Evolutionary conservation across 495 filamentous ascomycete species (phyloP), one percentile per base, ranked within the genome.

Genomic region (Neurospora sp.): DNA sequence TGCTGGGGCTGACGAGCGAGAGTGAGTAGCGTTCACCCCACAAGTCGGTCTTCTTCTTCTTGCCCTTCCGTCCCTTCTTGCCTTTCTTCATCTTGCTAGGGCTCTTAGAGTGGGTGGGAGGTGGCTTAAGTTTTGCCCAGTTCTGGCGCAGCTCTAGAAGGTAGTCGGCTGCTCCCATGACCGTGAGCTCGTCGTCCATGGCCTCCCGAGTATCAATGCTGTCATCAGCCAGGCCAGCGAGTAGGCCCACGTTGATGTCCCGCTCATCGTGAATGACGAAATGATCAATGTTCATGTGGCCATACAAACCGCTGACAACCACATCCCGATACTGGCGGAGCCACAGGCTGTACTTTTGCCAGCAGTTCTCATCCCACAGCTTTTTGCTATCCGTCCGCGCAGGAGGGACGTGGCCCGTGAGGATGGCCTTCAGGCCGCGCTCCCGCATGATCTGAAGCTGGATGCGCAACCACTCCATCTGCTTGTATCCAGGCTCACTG

Each of bases 271-370:
- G 94, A 10, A 99, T 82, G 77, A 98, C 88, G 82, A 98, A 99
- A 79, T 99, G 96, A 77, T 99, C 96, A 74, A 97, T 91, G 78
- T 99, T 99, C 94, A 99, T 98, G 79, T 99, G 96, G 2, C 95
- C 96, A 75, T 92, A 99, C 18, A 96, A 72, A 18, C 89, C 88
- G 8, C 88, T 88, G 42, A 94, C 87, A 12, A 99, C 84, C 12
- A 99, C 90, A 80, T 99, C 96, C 42, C 96, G 92, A 77, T 94
- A 99, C 76, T 94, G 92, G 76, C 89, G 85, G 75, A 94, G 80
- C 93, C 94, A 98, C 3, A 98, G 84, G 0, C 94, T 91, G 81
- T 97, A 99, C 79, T 97, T 97, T 80, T 97, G 96, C 96, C 96
- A 99, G 83, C 96, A 99, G 0, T 92, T 93, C 76, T 89, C 87